Evolutionary conservation across 2,329 filamentous ascomycete genomes (phyloP).

Genomic region (Raffaelea arxii): DNA sequence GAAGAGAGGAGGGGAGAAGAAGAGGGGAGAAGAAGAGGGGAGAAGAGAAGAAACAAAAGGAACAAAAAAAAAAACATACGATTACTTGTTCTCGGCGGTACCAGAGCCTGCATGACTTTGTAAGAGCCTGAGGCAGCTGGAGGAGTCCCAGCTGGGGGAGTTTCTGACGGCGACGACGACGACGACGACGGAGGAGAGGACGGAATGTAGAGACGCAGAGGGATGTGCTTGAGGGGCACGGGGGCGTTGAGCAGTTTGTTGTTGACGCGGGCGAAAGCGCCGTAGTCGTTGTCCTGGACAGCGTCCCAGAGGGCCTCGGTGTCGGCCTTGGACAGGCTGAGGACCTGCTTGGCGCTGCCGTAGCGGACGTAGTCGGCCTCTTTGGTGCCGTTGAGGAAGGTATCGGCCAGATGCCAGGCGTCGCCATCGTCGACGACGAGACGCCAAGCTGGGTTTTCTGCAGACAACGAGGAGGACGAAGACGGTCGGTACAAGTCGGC

Average conservation of each 20-base stretch:
- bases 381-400: constrained; percentile 55
- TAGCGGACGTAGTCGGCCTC: constrained; percentile 82
- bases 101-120: constrained; percentile 66
- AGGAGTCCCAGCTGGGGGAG: constrained; percentile 10
- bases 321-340: constrained; percentile 77
- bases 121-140: constrained; percentile 36
- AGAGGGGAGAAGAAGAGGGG: background rate
- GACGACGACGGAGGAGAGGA: constrained; percentile 39
- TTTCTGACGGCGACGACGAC: constrained; percentile 16
- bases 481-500: constrained; percentile 41
- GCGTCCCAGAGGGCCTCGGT: constrained; percentile 75
- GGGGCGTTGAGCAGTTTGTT: constrained; percentile 67
- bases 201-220: constrained; percentile 78
- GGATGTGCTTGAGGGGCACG: constrained; percentile 69
- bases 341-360: constrained; percentile 80
- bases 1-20: background rate
- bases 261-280: constrained; percentile 64
- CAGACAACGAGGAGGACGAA: background rate
- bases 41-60: too few species aligned
- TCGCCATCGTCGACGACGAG: constrained; percentile 43
- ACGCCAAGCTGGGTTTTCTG: constrained; percentile 36
- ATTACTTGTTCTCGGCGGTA: constrained; percentile 38
- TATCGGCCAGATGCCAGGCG: constrained; percentile 51
- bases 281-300: constrained; percentile 67
- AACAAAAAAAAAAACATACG: constrained; percentile 24